Conservation (phyloP, 73 alveolate genomes). For the Stentor coeruleus region DNA sequence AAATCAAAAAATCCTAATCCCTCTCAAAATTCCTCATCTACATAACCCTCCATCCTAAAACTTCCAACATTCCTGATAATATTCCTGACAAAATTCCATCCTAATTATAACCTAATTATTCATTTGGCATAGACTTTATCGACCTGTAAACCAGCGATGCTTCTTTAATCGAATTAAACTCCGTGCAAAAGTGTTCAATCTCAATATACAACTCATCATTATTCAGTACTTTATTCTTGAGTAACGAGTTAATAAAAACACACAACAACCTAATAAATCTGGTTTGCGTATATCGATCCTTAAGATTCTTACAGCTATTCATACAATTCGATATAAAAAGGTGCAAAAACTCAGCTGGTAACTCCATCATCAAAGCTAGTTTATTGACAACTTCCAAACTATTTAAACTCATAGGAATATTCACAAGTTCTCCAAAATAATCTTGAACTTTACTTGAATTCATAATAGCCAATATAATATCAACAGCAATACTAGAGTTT, state of each 20-base stretch:
- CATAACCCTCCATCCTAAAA: too few species aligned
- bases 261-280: conserved; percentile 49
- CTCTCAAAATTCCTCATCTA: neutral
- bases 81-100: too few species aligned
- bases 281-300: conserved; percentile 26
- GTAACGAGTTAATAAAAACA: conserved; percentile 37
- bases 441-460: conserved; percentile 36
- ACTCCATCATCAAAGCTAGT: conserved; percentile 31
- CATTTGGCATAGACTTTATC: conserved; percentile 28
- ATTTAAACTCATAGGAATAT: conserved; percentile 50
- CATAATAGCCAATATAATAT: conserved; percentile 43
- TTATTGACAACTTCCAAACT: conserved; percentile 55
- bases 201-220: conserved; percentile 37
- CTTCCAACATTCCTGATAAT: too few species aligned
- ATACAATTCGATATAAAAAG: conserved; percentile 33
- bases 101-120: neutral
- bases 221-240: conserved; percentile 37
- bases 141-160: conserved; percentile 29
- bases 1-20: neutral
- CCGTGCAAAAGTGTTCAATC: conserved; percentile 43
- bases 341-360: conserved; percentile 39
- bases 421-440: conserved; percentile 47
- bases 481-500: conserved; percentile 49
- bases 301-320: conserved; percentile 27
- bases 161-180: conserved; percentile 43